Evolutionary conservation across 2,329 filamentous ascomycete species (phyloP), one percentile per base, ranked within the genome.

Genomic region (Phaeophleospora eucalypticola): DNA sequence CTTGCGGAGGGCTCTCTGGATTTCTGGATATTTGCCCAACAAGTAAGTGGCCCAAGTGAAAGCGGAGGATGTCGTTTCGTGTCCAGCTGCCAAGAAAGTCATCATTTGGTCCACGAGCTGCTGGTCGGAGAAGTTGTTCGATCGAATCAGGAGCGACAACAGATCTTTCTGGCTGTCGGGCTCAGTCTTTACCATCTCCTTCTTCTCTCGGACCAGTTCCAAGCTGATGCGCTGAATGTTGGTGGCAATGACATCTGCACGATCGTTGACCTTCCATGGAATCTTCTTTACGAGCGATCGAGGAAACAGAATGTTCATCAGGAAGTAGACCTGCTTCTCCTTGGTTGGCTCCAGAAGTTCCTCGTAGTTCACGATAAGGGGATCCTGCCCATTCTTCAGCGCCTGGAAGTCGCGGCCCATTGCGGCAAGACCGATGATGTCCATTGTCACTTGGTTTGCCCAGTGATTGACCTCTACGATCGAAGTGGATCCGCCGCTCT

Each of bases 31-130:
- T 16, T 75, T 74, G 57, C 80, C 80, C n/a, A 93, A 77, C 36
- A 84, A 71, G 62, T 89, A 87, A 6, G 82, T 68, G 2, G 83
- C 79, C 85, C 86, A 91, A n/a, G 83, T 85, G 62, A 93, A 74
- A 15, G 86, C 77, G 1, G 82, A 78, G 1, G 87, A 81, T 0
- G 86, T 90, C 1, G 87, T 91, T 68, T 91, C 86, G 65, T 91
- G 87, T 4, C 71, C 76, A 3, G 76, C 76, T 2, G 77, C 77
- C 3, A 81, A 59, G 53, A 79, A 79, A 0, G 78, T 81, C 19
- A 81, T 60, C 1, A 80, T 67, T 45, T 80, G 77, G 52, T 80
- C 76, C 6, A 74, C 72, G 10, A 81, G 60, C n/a, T 72, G 67
- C 3, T 68, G 60, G 43, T 81, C 76, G 0, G 74, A 72, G 57